Evolutionary conservation across 768 basidiomycete species (phyloP).

Genomic region (Albatrellus ellisii): DNA sequence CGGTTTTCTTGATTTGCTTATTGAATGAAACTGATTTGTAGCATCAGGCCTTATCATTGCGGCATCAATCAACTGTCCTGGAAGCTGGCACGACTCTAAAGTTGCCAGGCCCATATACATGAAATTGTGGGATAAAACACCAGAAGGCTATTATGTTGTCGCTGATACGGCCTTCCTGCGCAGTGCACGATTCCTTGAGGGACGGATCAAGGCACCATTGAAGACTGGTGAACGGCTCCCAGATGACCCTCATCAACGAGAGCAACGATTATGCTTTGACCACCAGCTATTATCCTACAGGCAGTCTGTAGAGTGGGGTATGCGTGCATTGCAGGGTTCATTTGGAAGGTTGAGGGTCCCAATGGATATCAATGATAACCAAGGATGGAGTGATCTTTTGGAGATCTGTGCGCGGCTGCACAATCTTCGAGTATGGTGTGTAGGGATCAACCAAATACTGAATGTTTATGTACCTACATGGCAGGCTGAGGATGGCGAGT

Average conservation of each 20-base stretch:
- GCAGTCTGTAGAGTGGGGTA: slow-evolving; percentile 43
- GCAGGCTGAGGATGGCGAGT: slow-evolving; percentile 13
- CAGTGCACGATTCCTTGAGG: slow-evolving; percentile 20
- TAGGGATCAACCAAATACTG: slow-evolving; percentile 31
- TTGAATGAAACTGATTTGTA: no score
- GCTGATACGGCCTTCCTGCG: slow-evolving; percentile 34
- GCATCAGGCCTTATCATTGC: slow-evolving; percentile 24
- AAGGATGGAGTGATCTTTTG: slow-evolving; percentile 20
- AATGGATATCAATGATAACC: slow-evolving; percentile 21
- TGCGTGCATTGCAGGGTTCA: slow-evolving; percentile 28
- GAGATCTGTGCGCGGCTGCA: slow-evolving; percentile 23
- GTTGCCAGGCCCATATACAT: slow-evolving; percentile 28
- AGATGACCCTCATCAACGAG: slow-evolving; percentile 11
- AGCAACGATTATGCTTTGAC: slow-evolving; percentile 19
- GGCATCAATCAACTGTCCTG: slow-evolving; percentile 25
- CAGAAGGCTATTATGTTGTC: slow-evolving; percentile 28
- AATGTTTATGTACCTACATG: slow-evolving; percentile 29
- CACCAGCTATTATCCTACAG: slow-evolving; percentile 28
- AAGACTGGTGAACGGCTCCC: slow-evolving; percentile 20
- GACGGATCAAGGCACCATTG: slow-evolving; percentile 24
- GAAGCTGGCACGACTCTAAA: slow-evolving; percentile 36
- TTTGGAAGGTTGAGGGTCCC: slow-evolving; percentile 33
- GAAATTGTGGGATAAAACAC: slow-evolving; percentile 21
- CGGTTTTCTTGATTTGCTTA: no score
- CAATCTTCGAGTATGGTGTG: slow-evolving; percentile 23